phyloP scores from a whole-genome alignment of 768 basidiomycete genomes.

The Mycena belliarum region DNA sequence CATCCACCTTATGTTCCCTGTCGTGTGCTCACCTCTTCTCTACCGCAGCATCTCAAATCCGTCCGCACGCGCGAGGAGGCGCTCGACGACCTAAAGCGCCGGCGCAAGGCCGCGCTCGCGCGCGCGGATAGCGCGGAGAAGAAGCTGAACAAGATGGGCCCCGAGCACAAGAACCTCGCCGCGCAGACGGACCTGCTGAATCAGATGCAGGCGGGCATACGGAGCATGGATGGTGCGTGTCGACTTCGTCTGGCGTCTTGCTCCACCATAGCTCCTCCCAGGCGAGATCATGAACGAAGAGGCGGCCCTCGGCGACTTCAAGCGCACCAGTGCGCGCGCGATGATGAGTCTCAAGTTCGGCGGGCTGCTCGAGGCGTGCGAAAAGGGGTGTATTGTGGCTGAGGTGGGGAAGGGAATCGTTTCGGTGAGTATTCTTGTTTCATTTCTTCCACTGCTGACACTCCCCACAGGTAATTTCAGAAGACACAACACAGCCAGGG shows the following conservation, averaged over 20 bases:
- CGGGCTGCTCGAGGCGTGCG: conserved; percentile 78
- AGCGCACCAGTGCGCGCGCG: conserved; percentile 64
- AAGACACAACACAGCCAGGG: conserved; percentile 81
- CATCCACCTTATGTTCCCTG: neutral
- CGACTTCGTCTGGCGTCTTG: too few species aligned
- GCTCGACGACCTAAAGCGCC: conserved; percentile 73
- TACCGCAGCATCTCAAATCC: conserved; percentile 61
- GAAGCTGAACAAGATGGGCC: conserved; percentile 87
- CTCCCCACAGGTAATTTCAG: conserved; percentile 65
- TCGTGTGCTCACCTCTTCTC: neutral
- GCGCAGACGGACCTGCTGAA: conserved; percentile 73
- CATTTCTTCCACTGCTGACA: neutral
- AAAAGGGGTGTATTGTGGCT: conserved; percentile 61
- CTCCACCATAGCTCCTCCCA: too few species aligned
- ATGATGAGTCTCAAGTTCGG: conserved; percentile 89
- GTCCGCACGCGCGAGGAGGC: conserved; percentile 84
- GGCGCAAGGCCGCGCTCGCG: conserved; percentile 61
- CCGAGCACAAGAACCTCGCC: conserved; percentile 82
- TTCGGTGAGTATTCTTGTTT: neutral
- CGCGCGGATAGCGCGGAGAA: conserved; percentile 85
- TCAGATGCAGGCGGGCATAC: conserved; percentile 71
- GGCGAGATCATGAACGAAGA: conserved; percentile 81
- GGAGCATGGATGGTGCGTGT: conserved; percentile 60
- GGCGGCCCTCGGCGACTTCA: conserved; percentile 78
- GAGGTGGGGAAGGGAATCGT: conserved; percentile 5